Conservation (phyloP, 495 filamentous ascomycete genomes). For the Neurospora intermedia region DNA sequence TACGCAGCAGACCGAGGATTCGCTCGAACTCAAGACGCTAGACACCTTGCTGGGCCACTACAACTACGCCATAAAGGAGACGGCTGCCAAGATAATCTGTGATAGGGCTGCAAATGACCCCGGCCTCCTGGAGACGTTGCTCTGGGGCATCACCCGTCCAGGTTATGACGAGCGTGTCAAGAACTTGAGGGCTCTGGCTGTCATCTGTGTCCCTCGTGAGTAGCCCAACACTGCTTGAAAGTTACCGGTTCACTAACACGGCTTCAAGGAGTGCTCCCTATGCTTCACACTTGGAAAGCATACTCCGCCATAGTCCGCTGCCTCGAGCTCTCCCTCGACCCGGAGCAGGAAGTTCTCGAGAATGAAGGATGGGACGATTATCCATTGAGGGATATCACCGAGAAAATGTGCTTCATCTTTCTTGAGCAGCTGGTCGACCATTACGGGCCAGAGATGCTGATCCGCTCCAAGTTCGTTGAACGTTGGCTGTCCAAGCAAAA, state of each 20-base stretch:
- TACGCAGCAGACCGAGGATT: constrained; percentile 49
- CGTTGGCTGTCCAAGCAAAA: constrained; percentile 47
- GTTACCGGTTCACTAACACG: neutral
- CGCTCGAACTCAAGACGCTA: constrained; percentile 35
- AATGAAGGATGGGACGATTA: constrained; percentile 41
- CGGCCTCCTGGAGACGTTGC: constrained; percentile 28
- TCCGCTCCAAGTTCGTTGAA: constrained; percentile 41
- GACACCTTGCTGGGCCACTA: constrained; percentile 42
- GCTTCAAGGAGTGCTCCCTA: constrained; percentile 12
- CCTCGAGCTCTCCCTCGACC: constrained; percentile 39
- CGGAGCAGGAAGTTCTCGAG: constrained; percentile 37
- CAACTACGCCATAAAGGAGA: constrained; percentile 43
- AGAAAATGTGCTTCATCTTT: constrained; percentile 40
- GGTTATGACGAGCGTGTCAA: constrained; percentile 41
- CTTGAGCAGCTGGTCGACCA: constrained; percentile 33
- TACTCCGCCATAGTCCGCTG: constrained; percentile 43
- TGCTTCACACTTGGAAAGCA: constrained; percentile 30
- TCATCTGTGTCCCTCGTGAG: constrained; percentile 22
- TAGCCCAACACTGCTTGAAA: neutral
- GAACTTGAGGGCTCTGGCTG: constrained; percentile 35
- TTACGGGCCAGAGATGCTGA: constrained; percentile 28
- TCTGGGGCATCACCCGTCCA: constrained; percentile 39
- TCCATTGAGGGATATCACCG: constrained; percentile 38
- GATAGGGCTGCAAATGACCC: constrained; percentile 40
- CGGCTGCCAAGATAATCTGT: constrained; percentile 39